Base-by-base conservation (phyloP, 768 basidiomycete genomes). In the Agaricus subrufescens region DNA sequence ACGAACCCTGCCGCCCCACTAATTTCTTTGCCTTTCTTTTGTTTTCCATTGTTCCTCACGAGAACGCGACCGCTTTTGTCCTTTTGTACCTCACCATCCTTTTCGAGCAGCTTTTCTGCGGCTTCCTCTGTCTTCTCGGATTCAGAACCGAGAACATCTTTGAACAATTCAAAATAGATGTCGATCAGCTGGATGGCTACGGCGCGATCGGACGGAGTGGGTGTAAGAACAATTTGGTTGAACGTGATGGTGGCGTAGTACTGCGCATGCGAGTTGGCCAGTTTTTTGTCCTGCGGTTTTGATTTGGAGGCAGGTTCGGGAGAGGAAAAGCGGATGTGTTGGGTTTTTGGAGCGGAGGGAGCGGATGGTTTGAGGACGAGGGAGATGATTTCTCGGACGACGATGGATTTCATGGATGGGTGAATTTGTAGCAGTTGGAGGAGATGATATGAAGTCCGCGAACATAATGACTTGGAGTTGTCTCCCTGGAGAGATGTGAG, bases 191-290 rank as follows among this genome's bases (percentile, higher is more conserved):
- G 79, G 46, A 85, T 71, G 12, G 94, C 89, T 9, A 94, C 89
- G 0, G 83, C 83, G 8, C 81, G 75, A 62, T 97, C 94, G 15
- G 67, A 73, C 25, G 42, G 40, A 2, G 55, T 50, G 5, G 81
- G 77, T 9, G 77, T 73, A 30, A 98, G 76, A 40, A 93, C 83
- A 56, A 95, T 86, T 71, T 98, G 97, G 68, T 98, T 98, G 62
- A 98, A 86, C 0, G 97, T 97, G 65, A 97, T 93, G 4, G 89
- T 78, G 14, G 92, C 85, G 68, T 98, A 99, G 71, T 98, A 99
- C 49, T 87, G 80, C 0, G 87, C 88, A 69, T 98, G 94, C 12
- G 78, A 73, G 61, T 84, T 86, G 45, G 75, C 77, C 9, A 69
- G 65, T 48, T 73, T 75, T 67, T 79, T 69, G 30, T 37, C 55